Conservation (phyloP, 768 basidiomycete species). For the Russula vinacea region DNA sequence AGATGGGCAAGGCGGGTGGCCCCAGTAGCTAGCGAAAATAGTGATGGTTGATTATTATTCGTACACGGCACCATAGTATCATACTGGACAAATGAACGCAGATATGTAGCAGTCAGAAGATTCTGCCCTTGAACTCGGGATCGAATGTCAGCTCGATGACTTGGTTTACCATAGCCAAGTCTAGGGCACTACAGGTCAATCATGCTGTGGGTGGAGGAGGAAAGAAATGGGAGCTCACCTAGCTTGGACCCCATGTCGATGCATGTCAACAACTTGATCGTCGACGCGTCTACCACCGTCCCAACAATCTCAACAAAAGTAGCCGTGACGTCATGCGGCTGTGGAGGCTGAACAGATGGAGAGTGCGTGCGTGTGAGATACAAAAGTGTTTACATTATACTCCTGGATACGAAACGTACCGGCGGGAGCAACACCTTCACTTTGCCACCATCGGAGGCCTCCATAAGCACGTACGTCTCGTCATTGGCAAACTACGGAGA, state of each 20-base stretch:
- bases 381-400: no score
- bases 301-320: conserved; percentile 69
- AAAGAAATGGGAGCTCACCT: conserved; percentile 44
- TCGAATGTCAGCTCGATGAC: conserved; percentile 61
- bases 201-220: neutral
- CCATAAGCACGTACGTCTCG: conserved; percentile 23
- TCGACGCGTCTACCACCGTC: conserved; percentile 50
- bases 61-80: neutral
- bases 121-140: conserved; percentile 47
- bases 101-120: conserved; percentile 40
- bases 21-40: conserved; percentile 19
- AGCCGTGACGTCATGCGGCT: conserved; percentile 45
- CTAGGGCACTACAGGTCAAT: conserved; percentile 34
- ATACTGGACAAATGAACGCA: neutral
- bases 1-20: conserved; percentile 67
- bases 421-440: conserved; percentile 17
- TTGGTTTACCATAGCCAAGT: conserved; percentile 60
- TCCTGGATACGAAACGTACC: neutral
- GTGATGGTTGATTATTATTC: neutral
- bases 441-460: conserved; percentile 26
- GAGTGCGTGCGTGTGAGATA: no score
- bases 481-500: conserved; percentile 19
- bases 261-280: conserved; percentile 51
- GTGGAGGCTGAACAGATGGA: neutral
- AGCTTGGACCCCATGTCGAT: conserved; percentile 60